Percentiles rank a stretch among this genome's conserved stretches.
Conservation (phyloP, 2,329 filamentous ascomycete genomes). For the Alternaria sp. region DNA sequence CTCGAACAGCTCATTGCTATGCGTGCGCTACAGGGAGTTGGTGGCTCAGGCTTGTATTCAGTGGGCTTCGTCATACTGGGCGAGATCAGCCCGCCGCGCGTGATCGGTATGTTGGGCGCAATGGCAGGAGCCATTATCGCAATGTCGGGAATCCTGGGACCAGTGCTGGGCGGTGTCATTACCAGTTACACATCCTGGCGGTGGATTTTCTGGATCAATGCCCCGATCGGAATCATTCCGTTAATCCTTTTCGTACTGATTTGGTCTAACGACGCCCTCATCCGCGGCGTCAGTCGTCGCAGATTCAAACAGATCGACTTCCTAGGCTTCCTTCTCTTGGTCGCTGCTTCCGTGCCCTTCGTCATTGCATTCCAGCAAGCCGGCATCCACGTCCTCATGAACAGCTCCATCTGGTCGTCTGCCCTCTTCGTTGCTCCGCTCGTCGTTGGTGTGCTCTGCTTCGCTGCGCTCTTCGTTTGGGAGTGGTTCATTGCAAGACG, state of each 20-base stretch:
- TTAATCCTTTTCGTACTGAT: slow-evolving; percentile 18
- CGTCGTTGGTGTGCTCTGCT: slow-evolving; percentile 3
- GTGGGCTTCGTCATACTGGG: slow-evolving; percentile 37
- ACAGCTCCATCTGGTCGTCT: slow-evolving; percentile 7
- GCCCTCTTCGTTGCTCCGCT: slow-evolving; percentile 7
- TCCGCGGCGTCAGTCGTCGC: slow-evolving; percentile 1
- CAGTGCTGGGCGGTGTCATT: slow-evolving; percentile 25
- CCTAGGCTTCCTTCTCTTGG: slow-evolving; percentile 59
- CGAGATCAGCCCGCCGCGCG: slow-evolving; percentile 32
- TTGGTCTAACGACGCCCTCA: slow-evolving; percentile 8
- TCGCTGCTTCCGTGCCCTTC: slow-evolving; percentile 61
- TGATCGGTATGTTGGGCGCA: slow-evolving; percentile 5
- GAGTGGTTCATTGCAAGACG: slow-evolving; percentile 6
- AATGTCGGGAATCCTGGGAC: slow-evolving; percentile 16
- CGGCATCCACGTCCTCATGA: slow-evolving; percentile 36
- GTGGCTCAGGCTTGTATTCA: slow-evolving; percentile 37
- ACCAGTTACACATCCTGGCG: slow-evolving; percentile 46
- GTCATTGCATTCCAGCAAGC: slow-evolving; percentile 65
- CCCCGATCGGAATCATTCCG: slow-evolving; percentile 31
- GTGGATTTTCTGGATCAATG: slow-evolving; percentile 52
- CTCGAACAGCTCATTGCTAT: slow-evolving; percentile 44
- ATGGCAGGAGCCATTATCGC: slow-evolving; percentile 10
- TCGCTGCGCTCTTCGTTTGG: slow-evolving; percentile 6
- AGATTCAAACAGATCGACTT: slow-evolving; percentile 33
- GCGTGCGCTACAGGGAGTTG: slow-evolving; percentile 43